Conservation (phyloP, 352 stramenopile genomes). For the Blastocystis sp. region DNA sequence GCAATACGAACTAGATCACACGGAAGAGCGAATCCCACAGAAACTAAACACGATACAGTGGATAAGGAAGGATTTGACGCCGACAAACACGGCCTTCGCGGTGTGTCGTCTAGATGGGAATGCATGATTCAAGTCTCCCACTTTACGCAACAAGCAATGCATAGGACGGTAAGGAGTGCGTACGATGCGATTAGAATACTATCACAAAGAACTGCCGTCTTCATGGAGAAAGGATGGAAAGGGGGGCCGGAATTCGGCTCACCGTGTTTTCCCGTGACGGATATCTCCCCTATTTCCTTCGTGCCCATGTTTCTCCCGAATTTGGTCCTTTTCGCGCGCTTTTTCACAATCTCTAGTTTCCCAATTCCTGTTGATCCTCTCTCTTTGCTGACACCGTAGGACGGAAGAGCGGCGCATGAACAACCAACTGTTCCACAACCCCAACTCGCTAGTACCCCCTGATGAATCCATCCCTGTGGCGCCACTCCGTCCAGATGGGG, state of each 20-base stretch:
- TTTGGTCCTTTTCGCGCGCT: no score
- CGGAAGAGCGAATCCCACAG: background rate
- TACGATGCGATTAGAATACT: background rate
- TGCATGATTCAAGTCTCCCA: background rate
- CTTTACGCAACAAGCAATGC: background rate
- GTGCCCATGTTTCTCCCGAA: no score
- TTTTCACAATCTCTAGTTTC: no score
- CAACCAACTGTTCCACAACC: no score
- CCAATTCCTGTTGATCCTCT: no score
- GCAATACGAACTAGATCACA: slow-evolving; percentile 25
- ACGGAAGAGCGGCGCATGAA: no score
- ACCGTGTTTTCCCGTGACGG: no score
- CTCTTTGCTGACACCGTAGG: no score
- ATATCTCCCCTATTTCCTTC: no score
- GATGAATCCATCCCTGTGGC: no score
- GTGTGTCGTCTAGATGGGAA: background rate
- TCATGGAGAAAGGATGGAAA: background rate
- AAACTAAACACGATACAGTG: background rate
- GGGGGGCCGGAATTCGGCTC: background rate
- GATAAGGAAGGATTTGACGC: background rate
- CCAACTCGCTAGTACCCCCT: no score
- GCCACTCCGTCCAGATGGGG: no score
- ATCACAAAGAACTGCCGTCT: background rate
- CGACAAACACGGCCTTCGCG: background rate
- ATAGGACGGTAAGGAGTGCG: background rate